Conservation (phyloP, 2,329 filamentous ascomycete species). For the Apiospora koreana region DNA sequence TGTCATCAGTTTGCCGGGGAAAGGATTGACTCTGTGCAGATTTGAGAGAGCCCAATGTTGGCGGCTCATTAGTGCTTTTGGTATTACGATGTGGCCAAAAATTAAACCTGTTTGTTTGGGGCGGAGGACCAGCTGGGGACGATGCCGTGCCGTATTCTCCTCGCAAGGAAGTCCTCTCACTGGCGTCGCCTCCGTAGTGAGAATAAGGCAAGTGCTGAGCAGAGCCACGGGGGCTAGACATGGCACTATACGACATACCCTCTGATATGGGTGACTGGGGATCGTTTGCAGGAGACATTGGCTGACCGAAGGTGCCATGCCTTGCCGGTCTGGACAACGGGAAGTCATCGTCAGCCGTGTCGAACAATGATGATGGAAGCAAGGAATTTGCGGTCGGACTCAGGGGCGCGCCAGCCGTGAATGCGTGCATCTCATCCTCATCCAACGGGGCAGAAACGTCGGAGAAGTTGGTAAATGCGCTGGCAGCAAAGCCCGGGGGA, state of each 20-base stretch:
- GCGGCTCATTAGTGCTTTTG: constrained; percentile 58
- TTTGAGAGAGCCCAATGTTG: constrained; percentile 69
- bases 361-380: constrained; percentile 67
- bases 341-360: constrained; percentile 61
- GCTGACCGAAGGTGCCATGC: constrained; percentile 38
- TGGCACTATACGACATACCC: constrained; percentile 53
- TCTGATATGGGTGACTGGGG: constrained; percentile 65
- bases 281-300: constrained; percentile 42
- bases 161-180: constrained; percentile 46
- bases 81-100: constrained; percentile 63
- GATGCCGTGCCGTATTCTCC: constrained; percentile 37
- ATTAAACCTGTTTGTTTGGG: constrained; percentile 53
- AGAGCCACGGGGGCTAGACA: constrained; percentile 65
- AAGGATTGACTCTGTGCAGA: constrained; percentile 76
- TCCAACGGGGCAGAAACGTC: constrained; percentile 49
- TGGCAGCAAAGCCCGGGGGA: constrained; percentile 52
- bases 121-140: constrained; percentile 40
- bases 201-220: constrained; percentile 59
- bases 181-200: constrained; percentile 45
- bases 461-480: constrained; percentile 52
- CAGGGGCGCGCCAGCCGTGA: constrained; percentile 68
- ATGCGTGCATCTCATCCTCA: constrained; percentile 62
- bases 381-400: constrained; percentile 76
- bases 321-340: constrained; percentile 33
- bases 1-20: constrained; percentile 61